Evolutionary conservation across 1,284 basidiomycete species (phyloP).

Genomic region (Ceratobasidium sp.): DNA sequence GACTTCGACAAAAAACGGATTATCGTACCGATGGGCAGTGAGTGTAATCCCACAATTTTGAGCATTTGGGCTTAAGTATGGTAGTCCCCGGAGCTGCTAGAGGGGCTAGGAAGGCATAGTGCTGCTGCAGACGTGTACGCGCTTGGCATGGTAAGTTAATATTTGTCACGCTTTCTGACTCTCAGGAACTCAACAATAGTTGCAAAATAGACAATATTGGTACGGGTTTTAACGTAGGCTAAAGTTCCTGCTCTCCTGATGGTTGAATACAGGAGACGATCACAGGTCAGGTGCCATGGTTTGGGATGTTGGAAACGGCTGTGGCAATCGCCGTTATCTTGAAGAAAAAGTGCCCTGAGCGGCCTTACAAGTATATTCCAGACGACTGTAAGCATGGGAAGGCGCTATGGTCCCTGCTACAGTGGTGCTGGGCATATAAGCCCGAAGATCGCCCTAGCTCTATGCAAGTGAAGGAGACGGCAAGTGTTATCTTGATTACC

Average conservation of each 20-base stretch:
- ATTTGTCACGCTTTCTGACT: neutral
- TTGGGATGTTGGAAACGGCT: neutral
- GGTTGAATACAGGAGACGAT: neutral
- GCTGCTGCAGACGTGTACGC: neutral
- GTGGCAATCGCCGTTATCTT: neutral
- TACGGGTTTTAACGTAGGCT: neutral
- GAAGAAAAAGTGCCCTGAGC: neutral
- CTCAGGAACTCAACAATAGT: neutral
- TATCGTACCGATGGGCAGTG: conserved; percentile 6
- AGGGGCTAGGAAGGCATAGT: neutral
- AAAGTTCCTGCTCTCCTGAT: too few relatives aligned
- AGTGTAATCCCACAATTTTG: too few relatives aligned
- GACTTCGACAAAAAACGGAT: neutral
- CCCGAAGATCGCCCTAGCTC: conserved; percentile 9
- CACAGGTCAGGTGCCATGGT: conserved; percentile 18
- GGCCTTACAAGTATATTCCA: neutral
- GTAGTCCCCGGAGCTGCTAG: conserved; percentile 5
- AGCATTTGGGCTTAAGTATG: too few relatives aligned
- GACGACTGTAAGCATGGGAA: neutral
- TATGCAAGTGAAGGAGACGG: neutral
- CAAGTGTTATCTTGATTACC: too few relatives aligned
- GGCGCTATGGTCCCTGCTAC: neutral
- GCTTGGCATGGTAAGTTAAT: conserved; percentile 7
- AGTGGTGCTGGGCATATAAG: conserved; percentile 2
- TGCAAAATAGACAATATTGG: neutral